phyloP scores from a whole-genome alignment of 1,284 basidiomycete species.

The Trichosporon asahii region DNA sequence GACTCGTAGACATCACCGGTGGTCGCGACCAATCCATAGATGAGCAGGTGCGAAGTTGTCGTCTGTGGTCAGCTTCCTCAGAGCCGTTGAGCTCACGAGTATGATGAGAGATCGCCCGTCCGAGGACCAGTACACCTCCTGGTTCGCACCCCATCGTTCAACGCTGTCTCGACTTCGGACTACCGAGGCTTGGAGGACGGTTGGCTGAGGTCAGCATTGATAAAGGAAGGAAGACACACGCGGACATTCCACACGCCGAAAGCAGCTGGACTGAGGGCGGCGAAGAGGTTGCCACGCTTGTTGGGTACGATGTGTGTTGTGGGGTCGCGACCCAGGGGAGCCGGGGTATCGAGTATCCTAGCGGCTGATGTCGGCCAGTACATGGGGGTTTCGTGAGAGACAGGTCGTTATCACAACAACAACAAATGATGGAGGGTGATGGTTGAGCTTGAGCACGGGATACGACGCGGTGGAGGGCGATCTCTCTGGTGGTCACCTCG shows the following conservation, averaged over 20 bases:
- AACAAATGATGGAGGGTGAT: not conserved
- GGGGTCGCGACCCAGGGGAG: conserved; percentile 51
- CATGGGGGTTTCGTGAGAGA: conserved; percentile 27
- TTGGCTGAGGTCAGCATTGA: conserved; percentile 59
- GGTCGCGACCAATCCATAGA: conserved; percentile 66
- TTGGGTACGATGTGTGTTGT: conserved; percentile 63
- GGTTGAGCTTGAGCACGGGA: not conserved
- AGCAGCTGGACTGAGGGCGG: conserved; percentile 63
- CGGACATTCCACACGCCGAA: conserved; percentile 78
- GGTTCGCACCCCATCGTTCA: conserved; percentile 72
- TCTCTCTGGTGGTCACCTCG: not conserved
- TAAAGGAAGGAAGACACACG: conserved; percentile 56
- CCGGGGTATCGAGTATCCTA: conserved; percentile 31
- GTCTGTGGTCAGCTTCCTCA: conserved; percentile 57
- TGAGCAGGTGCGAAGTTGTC: conserved; percentile 69
- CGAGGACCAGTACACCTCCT: conserved; percentile 69
- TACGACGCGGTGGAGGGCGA: not conserved
- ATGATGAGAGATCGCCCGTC: conserved; percentile 74
- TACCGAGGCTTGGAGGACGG: conserved; percentile 69
- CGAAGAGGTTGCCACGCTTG: conserved; percentile 73
- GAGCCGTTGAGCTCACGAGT: conserved; percentile 56
- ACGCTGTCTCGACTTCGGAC: conserved; percentile 72
- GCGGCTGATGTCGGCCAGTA: conserved; percentile 50
- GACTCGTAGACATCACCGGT: conserved; percentile 51
- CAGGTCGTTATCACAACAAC: not conserved